phyloP scores from a whole-genome alignment of 192 early-diverging fungal genomes.

The Dimargaris cristalligena region DNA sequence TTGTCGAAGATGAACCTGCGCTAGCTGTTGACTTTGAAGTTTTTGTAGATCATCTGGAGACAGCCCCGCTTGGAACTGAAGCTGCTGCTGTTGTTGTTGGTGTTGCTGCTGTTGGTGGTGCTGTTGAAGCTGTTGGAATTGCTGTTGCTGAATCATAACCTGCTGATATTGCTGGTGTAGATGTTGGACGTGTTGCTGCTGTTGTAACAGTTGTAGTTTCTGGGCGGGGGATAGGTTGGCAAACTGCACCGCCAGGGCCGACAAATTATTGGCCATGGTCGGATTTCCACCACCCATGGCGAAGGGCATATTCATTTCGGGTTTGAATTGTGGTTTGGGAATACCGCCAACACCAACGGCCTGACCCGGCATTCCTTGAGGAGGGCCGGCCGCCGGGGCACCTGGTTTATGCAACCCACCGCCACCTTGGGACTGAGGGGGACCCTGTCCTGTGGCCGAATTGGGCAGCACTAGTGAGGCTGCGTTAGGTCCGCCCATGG shows the following conservation, averaged over 20 bases:
- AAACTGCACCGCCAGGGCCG: conserved; percentile 1
- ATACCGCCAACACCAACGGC: too few relatives aligned
- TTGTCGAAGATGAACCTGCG: conserved; percentile 8
- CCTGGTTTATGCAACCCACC: too few relatives aligned
- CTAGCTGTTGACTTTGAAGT: conserved; percentile 4
- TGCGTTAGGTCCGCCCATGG: too few relatives aligned
- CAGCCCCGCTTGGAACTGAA: not conserved
- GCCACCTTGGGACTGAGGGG: too few relatives aligned
- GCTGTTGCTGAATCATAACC: not conserved
- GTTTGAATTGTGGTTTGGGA: not conserved
- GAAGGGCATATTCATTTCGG: not conserved
- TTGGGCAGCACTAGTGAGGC: too few relatives aligned
- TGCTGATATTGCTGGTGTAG: not conserved
- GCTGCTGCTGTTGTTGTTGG: not conserved
- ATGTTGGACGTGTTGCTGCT: conserved; percentile 7
- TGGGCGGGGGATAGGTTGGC: conserved; percentile 8
- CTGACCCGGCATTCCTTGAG: not conserved
- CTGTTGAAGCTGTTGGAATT: not conserved
- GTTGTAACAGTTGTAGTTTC: conserved; percentile 4
- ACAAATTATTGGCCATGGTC: not conserved
- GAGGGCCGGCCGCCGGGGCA: not conserved
- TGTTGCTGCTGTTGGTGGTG: not conserved
- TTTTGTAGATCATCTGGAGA: not conserved
- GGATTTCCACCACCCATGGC: too few relatives aligned
- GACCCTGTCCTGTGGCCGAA: too few relatives aligned